Evolutionary conservation across 2,329 filamentous ascomycete genomes (phyloP).

Genomic region (Sordariomycetes sp.): DNA sequence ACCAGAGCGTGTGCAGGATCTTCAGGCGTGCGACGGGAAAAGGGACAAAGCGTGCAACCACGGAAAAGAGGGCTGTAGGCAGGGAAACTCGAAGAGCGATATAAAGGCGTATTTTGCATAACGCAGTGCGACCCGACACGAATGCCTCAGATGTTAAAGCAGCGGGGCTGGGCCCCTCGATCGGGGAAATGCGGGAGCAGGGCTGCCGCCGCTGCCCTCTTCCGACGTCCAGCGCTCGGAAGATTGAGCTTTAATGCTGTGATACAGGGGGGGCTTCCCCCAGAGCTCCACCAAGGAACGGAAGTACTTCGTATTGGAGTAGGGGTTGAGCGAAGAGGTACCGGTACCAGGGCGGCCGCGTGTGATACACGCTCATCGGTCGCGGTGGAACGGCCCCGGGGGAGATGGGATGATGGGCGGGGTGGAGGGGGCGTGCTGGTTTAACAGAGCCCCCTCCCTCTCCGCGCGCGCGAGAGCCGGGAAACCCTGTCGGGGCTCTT

Average conservation of each 20-base stretch:
- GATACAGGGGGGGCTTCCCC: neutral
- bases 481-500: neutral
- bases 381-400: neutral
- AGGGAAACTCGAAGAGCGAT: neutral
- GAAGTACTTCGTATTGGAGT: neutral
- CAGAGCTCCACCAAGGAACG: neutral
- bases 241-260: neutral
- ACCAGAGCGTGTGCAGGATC: neutral
- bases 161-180: neutral
- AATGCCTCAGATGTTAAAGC: neutral
- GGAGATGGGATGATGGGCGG: neutral
- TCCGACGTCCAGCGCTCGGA: neutral
- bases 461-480: no score
- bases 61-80: neutral
- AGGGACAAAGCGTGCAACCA: neutral
- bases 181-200: neutral
- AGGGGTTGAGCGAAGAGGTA: neutral
- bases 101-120: neutral
- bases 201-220: neutral
- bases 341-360: neutral
- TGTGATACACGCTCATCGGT: neutral
- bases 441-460: neutral
- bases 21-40: neutral
- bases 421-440: slow-evolving; percentile 1
- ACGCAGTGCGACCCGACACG: neutral